phyloP scores from a whole-genome alignment of 176 grass and related monocot genomes.

The Thinopyrum elongatum region DNA sequence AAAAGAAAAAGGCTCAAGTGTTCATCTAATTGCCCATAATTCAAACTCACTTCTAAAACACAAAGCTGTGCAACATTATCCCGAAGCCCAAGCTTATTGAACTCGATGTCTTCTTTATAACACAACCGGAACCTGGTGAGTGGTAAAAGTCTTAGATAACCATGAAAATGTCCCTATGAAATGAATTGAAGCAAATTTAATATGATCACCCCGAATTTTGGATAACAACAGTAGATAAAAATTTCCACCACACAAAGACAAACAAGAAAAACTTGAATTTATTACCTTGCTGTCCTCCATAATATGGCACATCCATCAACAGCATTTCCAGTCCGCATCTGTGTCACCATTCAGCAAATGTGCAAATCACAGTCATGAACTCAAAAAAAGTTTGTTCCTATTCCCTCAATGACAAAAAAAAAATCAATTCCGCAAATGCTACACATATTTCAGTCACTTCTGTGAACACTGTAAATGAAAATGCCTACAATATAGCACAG shows the following conservation, averaged over 20 bases:
- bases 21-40: slow-evolving; percentile 18
- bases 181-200: slow-evolving; percentile 1
- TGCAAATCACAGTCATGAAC: slow-evolving; percentile 12
- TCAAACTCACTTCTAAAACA: slow-evolving; percentile 79
- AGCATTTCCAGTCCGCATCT: slow-evolving; percentile 90
- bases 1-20: background rate
- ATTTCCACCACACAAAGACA: background rate
- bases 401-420: slow-evolving; percentile 16
- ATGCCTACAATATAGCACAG: slow-evolving; percentile 16
- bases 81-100: slow-evolving; percentile 77
- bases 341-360: slow-evolving; percentile 35
- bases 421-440: background rate
- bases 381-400: slow-evolving; percentile 16
- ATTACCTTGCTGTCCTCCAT: slow-evolving; percentile 79
- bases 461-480: background rate
- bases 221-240: slow-evolving; percentile 1
- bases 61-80: slow-evolving; percentile 96
- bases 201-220: background rate
- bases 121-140: slow-evolving; percentile 72
- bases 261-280: slow-evolving; percentile 3
- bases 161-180: background rate
- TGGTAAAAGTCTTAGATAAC: background rate
- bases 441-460: slow-evolving; percentile 8
- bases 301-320: slow-evolving; percentile 92
- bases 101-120: slow-evolving; percentile 79